These are phyloP conservation scores for Asterophora lycoperdoides DNA, from an alignment of 768 basidiomycete species.

Conservation along the genomic window DNA sequence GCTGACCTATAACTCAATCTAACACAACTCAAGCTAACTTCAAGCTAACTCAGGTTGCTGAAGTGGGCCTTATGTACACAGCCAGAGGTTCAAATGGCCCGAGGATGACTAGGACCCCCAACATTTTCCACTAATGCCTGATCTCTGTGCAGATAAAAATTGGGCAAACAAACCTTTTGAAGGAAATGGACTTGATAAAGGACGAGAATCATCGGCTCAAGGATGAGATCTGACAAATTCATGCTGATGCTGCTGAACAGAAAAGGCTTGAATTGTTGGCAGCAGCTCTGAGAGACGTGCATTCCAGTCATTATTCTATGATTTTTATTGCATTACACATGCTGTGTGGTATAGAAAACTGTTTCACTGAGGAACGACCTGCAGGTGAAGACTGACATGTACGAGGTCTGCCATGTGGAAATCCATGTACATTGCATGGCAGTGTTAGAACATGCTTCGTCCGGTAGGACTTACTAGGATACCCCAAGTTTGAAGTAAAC, in stretches of 20 bases:
- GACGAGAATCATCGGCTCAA: conserved; percentile 77
- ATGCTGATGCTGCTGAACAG: conserved; percentile 70
- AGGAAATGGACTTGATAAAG: conserved; percentile 79
- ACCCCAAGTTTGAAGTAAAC: too few relatives aligned
- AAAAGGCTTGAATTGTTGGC: conserved; percentile 65
- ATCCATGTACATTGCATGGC: conserved; percentile 63
- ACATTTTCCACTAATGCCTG: too few relatives aligned
- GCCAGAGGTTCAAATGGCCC: too few relatives aligned
- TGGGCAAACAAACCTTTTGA: conserved; percentile 73
- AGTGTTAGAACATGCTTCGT: too few relatives aligned
- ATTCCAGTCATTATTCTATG: conserved; percentile 13
- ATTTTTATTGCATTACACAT: neutral
- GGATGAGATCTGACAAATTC: conserved; percentile 68
- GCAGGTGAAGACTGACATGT: conserved; percentile 58
- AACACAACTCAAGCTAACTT: too few relatives aligned
- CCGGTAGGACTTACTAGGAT: too few relatives aligned
- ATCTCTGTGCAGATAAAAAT: too few relatives aligned
- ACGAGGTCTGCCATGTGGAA: conserved; percentile 60
- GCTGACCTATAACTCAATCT: too few relatives aligned
- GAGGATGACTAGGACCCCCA: too few relatives aligned
- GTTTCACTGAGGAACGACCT: conserved; percentile 58
- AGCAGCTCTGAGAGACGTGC: conserved; percentile 76
- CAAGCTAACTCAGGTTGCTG: too few relatives aligned
- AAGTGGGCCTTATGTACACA: too few relatives aligned
- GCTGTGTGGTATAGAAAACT: conserved; percentile 60